Evolutionary conservation across 2,329 filamentous ascomycete species (phyloP).

Genomic region (Fusarium proliferatum): DNA sequence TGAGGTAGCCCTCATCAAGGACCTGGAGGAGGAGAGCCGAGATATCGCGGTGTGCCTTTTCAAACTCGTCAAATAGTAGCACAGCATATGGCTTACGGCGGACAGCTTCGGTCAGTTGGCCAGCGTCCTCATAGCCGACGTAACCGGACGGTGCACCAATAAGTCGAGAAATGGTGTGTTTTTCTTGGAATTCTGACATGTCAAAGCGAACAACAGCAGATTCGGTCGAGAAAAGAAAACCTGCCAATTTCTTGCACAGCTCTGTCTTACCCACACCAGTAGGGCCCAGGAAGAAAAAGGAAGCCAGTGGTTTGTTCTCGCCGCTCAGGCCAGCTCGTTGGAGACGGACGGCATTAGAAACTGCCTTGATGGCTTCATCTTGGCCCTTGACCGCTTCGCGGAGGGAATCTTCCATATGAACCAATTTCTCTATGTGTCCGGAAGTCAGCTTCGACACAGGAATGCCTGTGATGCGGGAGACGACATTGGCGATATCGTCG

Average conservation of each 20-base stretch:
- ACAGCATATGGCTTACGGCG: conserved; percentile 95
- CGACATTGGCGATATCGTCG: conserved; percentile 93
- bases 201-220: conserved; percentile 93
- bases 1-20: conserved; percentile 94
- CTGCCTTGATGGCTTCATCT: conserved; percentile 90
- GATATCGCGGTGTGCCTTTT: conserved; percentile 96
- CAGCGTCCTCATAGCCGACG: conserved; percentile 95
- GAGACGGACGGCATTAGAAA: conserved; percentile 92
- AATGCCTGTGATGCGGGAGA: conserved; percentile 91
- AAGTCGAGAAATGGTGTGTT: conserved; percentile 91
- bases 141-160: conserved; percentile 96
- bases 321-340: conserved; percentile 92
- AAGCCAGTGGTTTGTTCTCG: conserved; percentile 90
- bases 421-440: conserved; percentile 92
- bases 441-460: conserved; percentile 92
- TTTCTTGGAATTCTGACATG: conserved; percentile 98
- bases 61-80: conserved; percentile 95
- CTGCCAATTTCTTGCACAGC: conserved; percentile 94
- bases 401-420: conserved; percentile 94
- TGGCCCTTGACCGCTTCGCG: conserved; percentile 88
- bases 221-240: conserved; percentile 93
- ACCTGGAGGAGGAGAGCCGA: conserved; percentile 92
- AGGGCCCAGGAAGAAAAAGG: conserved; percentile 97
- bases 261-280: conserved; percentile 98
- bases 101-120: conserved; percentile 94